Percentiles rank a stretch among this genome's conserved stretches.
Evolutionary conservation across 306 rosid species (phyloP).

Genomic region (Mimosa bimucronata): DNA sequence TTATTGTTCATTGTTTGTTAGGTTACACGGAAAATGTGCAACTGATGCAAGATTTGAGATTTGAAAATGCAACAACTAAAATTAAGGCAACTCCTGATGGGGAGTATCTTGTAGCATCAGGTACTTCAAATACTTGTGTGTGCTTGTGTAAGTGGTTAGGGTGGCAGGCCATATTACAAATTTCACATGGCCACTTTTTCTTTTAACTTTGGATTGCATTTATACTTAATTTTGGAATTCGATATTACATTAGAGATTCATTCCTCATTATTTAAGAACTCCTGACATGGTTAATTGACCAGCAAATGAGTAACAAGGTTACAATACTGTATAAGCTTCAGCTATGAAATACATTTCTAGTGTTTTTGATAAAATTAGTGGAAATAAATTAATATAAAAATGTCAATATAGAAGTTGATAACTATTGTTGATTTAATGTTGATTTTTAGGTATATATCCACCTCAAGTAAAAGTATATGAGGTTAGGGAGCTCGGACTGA

Average conservation of each 20-base stretch:
- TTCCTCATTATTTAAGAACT: background rate
- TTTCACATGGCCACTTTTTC: background rate
- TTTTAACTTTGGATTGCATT: background rate
- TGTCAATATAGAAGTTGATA: background rate
- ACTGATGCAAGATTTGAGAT: slow-evolving; percentile 76
- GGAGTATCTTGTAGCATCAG: slow-evolving; percentile 83
- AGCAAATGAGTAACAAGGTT: background rate
- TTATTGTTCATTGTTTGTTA: slow-evolving; percentile 37
- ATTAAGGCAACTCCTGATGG: slow-evolving; percentile 89
- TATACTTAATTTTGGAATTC: background rate
- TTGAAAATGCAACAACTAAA: slow-evolving; percentile 81
- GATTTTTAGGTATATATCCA: slow-evolving; percentile 80
- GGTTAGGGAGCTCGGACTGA: slow-evolving; percentile 76
- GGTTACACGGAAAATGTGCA: slow-evolving; percentile 75
- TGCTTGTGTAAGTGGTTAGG: background rate
- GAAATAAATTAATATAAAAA: background rate
- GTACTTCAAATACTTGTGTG: slow-evolving; percentile 38
- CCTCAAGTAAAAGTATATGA: slow-evolving; percentile 93
- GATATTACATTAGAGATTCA: background rate
- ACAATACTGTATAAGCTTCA: too few relatives aligned
- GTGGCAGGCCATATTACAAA: background rate
- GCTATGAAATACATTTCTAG: slow-evolving; percentile 22
- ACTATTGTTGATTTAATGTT: slow-evolving; percentile 25
- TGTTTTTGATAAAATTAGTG: slow-evolving; percentile 7
- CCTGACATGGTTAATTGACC: background rate